Evolutionary conservation across 2,329 filamentous ascomycete genomes (phyloP).

Genomic region (Verticillium tricorpus): DNA sequence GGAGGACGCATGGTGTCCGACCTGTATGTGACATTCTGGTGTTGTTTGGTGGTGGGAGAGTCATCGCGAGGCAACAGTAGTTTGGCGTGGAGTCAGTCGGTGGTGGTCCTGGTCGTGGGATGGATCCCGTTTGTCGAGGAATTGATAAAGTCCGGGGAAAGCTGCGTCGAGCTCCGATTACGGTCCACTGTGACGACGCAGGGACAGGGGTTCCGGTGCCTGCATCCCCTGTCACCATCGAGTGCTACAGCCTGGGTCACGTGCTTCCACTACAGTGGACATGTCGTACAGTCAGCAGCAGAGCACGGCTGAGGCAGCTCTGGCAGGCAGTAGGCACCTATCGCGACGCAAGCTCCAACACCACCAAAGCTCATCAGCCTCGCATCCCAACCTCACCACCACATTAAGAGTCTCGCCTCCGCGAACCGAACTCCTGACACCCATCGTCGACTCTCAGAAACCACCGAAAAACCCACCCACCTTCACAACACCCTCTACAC

Average conservation of each 20-base stretch:
- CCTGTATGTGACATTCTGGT: neutral
- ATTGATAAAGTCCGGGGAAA: conserved; percentile 1
- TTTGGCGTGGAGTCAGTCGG: neutral
- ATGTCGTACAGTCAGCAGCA: neutral
- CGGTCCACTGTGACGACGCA: neutral
- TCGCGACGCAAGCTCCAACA: conserved; percentile 11
- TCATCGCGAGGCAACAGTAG: neutral
- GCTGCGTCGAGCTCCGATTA: neutral
- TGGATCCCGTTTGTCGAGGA: neutral
- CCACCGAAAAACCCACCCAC: neutral
- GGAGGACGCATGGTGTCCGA: conserved; percentile 15
- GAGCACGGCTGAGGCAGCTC: neutral
- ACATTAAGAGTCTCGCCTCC: neutral
- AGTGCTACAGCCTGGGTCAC: conserved; percentile 1
- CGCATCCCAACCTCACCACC: neutral
- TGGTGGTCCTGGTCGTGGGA: neutral
- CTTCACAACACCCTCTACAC: neutral
- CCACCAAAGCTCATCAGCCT: conserved; percentile 1
- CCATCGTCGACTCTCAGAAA: no score
- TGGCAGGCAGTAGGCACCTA: conserved; percentile 9
- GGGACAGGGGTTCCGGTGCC: neutral
- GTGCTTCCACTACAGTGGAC: neutral
- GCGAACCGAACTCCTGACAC: no score
- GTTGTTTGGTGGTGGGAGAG: neutral
- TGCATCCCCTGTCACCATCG: neutral